Base-by-base conservation (phyloP, 176 grass and related monocot genomes). In the Coix lacrymajobi region DNA sequence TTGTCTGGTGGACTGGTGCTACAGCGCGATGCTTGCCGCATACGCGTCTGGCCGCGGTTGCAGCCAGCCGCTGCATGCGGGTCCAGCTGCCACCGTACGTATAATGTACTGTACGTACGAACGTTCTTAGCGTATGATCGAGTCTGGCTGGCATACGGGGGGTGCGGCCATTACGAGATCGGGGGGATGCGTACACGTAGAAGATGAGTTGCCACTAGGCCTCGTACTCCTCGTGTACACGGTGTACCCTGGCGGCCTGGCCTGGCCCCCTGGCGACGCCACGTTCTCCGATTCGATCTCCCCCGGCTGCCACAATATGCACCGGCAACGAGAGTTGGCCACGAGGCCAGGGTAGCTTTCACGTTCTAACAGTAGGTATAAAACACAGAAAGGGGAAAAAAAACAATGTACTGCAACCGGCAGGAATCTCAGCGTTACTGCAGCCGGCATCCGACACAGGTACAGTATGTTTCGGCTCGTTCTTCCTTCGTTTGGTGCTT, bases 371-470 rank as follows among this genome's bases (percentile, higher is more conserved):
- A 15, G 1, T 0, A 26, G 6, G 0, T 2, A 43, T 4, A 19
- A 12, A 33, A 2, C 33, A 33, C 2, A 38, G 9, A 0, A 30
- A 19, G 8, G 12, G 3, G 28, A 12, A 68, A 39, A 33, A 31
- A 45, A 56, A n/a, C 0, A 20, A 1, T 37, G 75, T 73, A 84
- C 80, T 25, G 70, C 20, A 17, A 56, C 19, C 52, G 54, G 22
- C 78, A 73, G 72, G 79, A 44, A 82, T 85, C 85, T 41, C 44
- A 39, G 36, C 5, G 69, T 63, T 33, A 64, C 63, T 9, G 77
- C 41, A 3, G 58, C 37, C 11, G 37, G 34, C 80, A 41, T 1
- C 1, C 29, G 8, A 4, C 46, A 52, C n/a, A n/a, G n/a, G n/a
- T n/a, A n/a, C n/a, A 64, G 71, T 54, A 72, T 89, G 78, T 57